phyloP scores from a whole-genome alignment of 2,329 filamentous ascomycete species.

The Ascochyta koolunga region DNA sequence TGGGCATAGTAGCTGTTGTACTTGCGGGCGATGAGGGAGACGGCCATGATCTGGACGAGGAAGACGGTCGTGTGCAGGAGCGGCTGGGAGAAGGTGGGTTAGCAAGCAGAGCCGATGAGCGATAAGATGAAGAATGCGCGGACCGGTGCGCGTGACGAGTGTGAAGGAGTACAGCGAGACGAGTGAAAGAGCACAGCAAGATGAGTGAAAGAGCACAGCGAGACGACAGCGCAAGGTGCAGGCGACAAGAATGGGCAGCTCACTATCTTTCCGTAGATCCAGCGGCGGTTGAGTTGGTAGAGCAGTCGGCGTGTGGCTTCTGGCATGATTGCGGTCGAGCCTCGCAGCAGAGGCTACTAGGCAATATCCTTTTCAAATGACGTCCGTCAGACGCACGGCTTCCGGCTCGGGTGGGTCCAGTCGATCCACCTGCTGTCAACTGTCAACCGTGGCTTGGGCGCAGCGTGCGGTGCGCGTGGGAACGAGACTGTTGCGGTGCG shows the following conservation, averaged over 20 bases:
- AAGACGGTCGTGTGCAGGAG: constrained; percentile 85
- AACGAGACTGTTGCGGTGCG: constrained; percentile 11
- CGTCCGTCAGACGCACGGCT: constrained; percentile 32
- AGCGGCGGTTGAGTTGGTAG: constrained; percentile 72
- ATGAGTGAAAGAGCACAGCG: too few relatives aligned
- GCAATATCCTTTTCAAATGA: constrained; percentile 33
- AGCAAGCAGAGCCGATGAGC: constrained; percentile 12
- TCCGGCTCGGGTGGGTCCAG: constrained; percentile 11
- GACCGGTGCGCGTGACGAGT: constrained; percentile 1
- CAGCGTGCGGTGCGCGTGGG: constrained; percentile 21
- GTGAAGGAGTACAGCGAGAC: too few relatives aligned
- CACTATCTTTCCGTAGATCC: constrained; percentile 76
- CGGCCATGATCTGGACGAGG: constrained; percentile 84
- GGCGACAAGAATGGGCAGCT: constrained; percentile 37
- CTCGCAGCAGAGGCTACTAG: constrained; percentile 24
- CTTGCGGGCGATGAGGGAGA: constrained; percentile 79
- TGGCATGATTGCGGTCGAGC: constrained; percentile 42
- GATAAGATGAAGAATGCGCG: constrained; percentile 8
- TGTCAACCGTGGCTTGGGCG: constrained; percentile 16
- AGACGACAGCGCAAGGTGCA: not conserved
- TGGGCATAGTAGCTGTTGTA: constrained; percentile 96
- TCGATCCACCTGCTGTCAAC: constrained; percentile 5
- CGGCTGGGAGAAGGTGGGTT: constrained; percentile 63
- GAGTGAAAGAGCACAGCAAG: too few relatives aligned
- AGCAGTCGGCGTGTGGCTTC: constrained; percentile 63